Base-by-base conservation (phyloP, 176 grass and related monocot genomes). In the Leersia perrieri region DNA sequence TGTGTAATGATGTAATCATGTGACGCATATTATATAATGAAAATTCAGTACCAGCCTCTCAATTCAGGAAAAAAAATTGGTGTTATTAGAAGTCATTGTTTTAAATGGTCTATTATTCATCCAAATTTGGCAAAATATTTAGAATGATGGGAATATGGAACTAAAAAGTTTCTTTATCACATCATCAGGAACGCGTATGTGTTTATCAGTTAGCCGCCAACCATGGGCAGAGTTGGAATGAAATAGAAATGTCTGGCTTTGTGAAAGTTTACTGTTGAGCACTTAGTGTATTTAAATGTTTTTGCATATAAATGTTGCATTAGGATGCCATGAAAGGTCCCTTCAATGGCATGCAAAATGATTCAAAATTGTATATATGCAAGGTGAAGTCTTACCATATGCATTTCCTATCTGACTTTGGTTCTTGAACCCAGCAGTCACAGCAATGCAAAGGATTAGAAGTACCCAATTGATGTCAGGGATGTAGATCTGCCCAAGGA, bases 401-500 rank as follows among this genome's bases (percentile, higher is more conserved):
- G 97, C 97, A 71, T 92, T 96, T 83, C 93, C 97, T 86, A 99
- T 99, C 77, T 99, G 97, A 85, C 26, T 96, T 74, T 88, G 93
- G 82, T 99, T 96, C 80, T 99, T 99, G 84, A 99, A 99, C 79
- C 97, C 97, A 81, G 87, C 91, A 40, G 91, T 99, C 9, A 99
- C 97, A 63, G 97, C 90, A 84, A 99, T 77, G 64, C 97, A 96
- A 11, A 95, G 88, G 87, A 99, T 40, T 85, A 96, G 80, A 63
- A 99, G 90, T 70, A 93, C 76, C 97, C 97, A 99, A 51, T 99
- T 99, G 65, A 99, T 96, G 88, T 99, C 97, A 66, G 93, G 97
- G 82, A 99, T 99, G 76, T 99, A 99, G 75, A 99, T 99, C 85
- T 99, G 97, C 72, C 97, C 93, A 34, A 99, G 86, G 84, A 99